Conservation (phyloP, 2,329 filamentous ascomycete genomes). For the Calonectria pseudoreteaudii region DNA sequence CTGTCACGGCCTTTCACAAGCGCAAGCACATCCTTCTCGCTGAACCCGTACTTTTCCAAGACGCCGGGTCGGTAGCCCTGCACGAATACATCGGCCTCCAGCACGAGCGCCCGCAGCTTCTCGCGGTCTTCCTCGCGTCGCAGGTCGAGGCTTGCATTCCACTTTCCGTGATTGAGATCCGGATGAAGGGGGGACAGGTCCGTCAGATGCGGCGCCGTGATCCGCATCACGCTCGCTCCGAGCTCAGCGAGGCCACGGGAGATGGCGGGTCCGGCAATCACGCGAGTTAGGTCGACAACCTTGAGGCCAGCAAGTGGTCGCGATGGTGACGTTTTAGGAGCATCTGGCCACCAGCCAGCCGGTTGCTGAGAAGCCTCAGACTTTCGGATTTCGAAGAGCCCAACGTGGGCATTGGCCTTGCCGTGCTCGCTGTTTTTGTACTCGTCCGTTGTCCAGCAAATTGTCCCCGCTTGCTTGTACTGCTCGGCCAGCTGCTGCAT, state of each 20-base stretch:
- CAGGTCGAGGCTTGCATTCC: constrained; percentile 58
- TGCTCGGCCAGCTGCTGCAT: background rate
- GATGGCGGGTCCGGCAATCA: constrained; percentile 61
- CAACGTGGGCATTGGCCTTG: background rate
- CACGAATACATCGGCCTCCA: constrained; percentile 62
- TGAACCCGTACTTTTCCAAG: constrained; percentile 60
- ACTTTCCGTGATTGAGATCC: constrained; percentile 64
- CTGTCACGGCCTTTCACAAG: background rate
- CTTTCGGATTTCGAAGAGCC: background rate
- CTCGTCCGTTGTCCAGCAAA: background rate
- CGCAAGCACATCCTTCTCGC: constrained; percentile 49
- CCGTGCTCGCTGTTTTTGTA: constrained; percentile 4
- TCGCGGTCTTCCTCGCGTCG: background rate
- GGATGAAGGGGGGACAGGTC: constrained; percentile 55
- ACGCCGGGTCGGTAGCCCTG: constrained; percentile 62
- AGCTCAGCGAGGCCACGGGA: constrained; percentile 56
- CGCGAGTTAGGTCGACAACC: constrained; percentile 59
- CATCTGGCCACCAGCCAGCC: constrained; percentile 55
- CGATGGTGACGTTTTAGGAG: constrained; percentile 43
- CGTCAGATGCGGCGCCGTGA: constrained; percentile 53
- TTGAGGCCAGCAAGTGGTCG: constrained; percentile 60
- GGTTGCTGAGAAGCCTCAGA: constrained; percentile 38
- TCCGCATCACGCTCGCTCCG: constrained; percentile 60
- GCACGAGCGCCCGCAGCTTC: constrained; percentile 50
- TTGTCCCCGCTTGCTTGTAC: background rate